Evolutionary conservation across 2,329 filamentous ascomycete genomes (phyloP).

Genomic region (Cercospora sp.): DNA sequence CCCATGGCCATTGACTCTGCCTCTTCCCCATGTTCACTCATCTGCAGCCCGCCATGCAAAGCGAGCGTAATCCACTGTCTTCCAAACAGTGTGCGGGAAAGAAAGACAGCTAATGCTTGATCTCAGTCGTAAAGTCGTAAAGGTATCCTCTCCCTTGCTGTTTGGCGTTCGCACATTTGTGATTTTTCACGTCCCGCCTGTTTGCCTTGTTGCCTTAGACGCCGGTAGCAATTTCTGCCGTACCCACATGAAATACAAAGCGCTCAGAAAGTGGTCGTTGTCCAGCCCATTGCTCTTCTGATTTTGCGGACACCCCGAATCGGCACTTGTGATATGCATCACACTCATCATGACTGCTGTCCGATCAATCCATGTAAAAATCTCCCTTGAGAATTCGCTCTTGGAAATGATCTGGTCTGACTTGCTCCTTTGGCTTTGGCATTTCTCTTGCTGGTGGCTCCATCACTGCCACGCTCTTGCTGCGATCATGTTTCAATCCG

Average conservation of each 20-base stretch:
- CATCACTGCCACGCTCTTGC: slow-evolving; percentile 67
- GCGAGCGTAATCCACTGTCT: slow-evolving; percentile 3
- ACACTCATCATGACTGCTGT: slow-evolving; percentile 41
- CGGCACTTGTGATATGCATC: neutral
- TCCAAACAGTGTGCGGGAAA: neutral
- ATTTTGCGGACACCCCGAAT: neutral
- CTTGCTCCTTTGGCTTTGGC: slow-evolving; percentile 60
- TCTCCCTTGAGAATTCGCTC: slow-evolving; percentile 97
- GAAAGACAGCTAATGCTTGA: neutral
- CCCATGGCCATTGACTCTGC: neutral
- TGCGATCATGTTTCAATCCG: slow-evolving; percentile 60
- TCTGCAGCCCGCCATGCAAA: slow-evolving; percentile 1
- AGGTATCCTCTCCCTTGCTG: neutral
- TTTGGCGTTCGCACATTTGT: neutral
- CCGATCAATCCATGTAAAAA: slow-evolving; percentile 79
- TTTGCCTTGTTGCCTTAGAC: neutral
- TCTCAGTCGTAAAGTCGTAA: slow-evolving; percentile 13
- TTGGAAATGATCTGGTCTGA: slow-evolving; percentile 81
- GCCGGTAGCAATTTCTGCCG: neutral
- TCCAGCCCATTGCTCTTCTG: neutral
- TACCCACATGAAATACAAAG: neutral
- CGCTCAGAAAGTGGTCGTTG: too few relatives aligned
- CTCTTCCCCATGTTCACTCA: neutral
- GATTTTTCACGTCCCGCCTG: neutral
- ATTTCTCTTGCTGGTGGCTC: slow-evolving; percentile 53